Conservation (phyloP, 148 eudicot species). For the Simmondsia chinensis region DNA sequence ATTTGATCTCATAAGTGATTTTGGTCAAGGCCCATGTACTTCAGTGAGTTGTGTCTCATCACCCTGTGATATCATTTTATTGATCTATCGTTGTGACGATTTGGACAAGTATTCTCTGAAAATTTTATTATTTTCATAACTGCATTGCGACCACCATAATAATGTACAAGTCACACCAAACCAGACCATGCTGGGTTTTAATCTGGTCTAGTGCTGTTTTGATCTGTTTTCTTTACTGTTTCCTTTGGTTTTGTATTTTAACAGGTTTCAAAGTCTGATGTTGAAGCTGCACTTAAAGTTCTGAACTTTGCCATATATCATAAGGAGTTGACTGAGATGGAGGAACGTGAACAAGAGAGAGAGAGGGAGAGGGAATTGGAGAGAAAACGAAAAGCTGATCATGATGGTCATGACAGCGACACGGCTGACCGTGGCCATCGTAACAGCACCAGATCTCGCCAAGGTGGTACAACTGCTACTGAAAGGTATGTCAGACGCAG, state of each 20-base stretch:
- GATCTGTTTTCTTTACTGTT: not conserved
- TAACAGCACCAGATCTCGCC: constrained; percentile 14
- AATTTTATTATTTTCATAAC: too few relatives aligned
- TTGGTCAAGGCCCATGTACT: too few relatives aligned
- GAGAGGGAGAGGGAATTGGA: constrained; percentile 55
- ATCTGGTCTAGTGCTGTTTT: too few relatives aligned
- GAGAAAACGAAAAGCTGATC: constrained; percentile 57
- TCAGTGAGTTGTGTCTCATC: too few relatives aligned
- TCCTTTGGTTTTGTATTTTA: not conserved
- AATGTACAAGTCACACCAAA: too few relatives aligned
- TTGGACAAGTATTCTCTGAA: too few relatives aligned
- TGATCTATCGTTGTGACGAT: too few relatives aligned
- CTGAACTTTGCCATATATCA: constrained; percentile 96
- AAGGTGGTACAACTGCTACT: constrained; percentile 23
- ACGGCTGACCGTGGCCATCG: constrained; percentile 14
- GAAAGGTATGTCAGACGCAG: constrained; percentile 42
- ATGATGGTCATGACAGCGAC: constrained; percentile 32
- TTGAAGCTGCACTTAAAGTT: constrained; percentile 92
- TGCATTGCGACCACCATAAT: too few relatives aligned
- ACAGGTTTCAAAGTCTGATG: constrained; percentile 82
- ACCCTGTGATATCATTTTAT: too few relatives aligned
- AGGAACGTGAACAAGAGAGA: constrained; percentile 79
- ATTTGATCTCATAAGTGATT: too few relatives aligned
- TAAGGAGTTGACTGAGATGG: constrained; percentile 93
- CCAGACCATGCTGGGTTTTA: too few relatives aligned